Conservation (phyloP, 495 filamentous ascomycete genomes). For the Neurospora sp. region DNA sequence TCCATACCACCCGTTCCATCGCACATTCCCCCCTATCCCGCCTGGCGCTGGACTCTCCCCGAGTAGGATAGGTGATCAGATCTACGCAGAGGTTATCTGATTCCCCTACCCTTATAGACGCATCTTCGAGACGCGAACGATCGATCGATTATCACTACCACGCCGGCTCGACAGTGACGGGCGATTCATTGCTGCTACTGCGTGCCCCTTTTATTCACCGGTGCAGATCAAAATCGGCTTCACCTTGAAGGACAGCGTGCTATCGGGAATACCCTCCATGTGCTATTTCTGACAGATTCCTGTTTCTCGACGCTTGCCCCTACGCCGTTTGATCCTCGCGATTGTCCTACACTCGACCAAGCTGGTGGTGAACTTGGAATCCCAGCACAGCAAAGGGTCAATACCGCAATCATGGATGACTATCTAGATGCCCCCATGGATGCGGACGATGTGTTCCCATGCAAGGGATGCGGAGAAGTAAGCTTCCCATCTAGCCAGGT, state of each 20-base stretch:
- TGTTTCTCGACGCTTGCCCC: background rate
- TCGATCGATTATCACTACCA: background rate
- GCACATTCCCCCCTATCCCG: background rate
- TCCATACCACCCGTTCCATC: background rate
- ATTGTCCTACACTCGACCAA: background rate
- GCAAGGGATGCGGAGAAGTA: slow-evolving; percentile 97
- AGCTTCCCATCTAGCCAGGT: slow-evolving; percentile 7
- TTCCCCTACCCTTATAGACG: background rate
- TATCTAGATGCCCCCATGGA: slow-evolving; percentile 79
- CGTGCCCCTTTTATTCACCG: background rate
- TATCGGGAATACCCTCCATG: background rate
- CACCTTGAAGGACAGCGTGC: background rate
- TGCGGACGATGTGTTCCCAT: slow-evolving; percentile 82
- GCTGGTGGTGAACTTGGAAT: background rate
- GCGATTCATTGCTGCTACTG: background rate
- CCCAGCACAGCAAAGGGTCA: background rate
- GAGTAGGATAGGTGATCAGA: background rate
- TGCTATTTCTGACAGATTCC: background rate
- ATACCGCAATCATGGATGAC: slow-evolving; percentile 36
- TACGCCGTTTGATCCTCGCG: background rate
- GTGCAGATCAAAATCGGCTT: background rate
- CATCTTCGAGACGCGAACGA: background rate
- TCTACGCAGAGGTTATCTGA: background rate
- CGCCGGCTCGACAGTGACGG: background rate
- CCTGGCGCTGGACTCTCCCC: background rate